Evolutionary conservation across 2,329 filamentous ascomycete genomes (phyloP).

Genomic region (Microcyclosporella mali): DNA sequence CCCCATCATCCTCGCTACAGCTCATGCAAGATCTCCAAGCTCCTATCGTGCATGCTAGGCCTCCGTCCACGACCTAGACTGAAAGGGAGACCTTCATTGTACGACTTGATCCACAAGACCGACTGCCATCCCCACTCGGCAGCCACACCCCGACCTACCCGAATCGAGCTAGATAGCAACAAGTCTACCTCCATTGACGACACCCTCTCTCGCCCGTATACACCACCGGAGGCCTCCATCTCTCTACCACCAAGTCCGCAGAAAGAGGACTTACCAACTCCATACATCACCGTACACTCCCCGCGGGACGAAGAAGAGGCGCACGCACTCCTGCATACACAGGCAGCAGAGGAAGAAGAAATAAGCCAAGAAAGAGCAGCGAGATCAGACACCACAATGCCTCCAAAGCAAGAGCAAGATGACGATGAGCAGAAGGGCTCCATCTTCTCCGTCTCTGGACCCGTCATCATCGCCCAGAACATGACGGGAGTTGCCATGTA

Average conservation of each 20-base stretch:
- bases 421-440: slow-evolving; percentile 55
- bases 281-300: slow-evolving; percentile 5
- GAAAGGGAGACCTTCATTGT: slow-evolving; percentile 54
- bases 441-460: slow-evolving; percentile 70
- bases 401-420: slow-evolving; percentile 35
- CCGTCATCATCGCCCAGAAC: slow-evolving; percentile 93
- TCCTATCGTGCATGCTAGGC: slow-evolving; percentile 39
- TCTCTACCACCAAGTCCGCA: slow-evolving; percentile 17
- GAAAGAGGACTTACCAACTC: slow-evolving; percentile 5
- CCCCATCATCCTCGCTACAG: no score
- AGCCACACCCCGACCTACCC: no score
- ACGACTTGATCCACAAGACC: slow-evolving; percentile 53
- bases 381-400: slow-evolving; percentile 9
- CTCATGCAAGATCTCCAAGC: slow-evolving; percentile 1
- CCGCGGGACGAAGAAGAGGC: slow-evolving; percentile 10
- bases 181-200: slow-evolving; percentile 8
- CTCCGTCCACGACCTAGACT: slow-evolving; percentile 54
- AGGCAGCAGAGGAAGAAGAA: slow-evolving; percentile 13
- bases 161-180: background rate
- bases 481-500: slow-evolving; percentile 99
- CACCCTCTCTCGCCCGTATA: slow-evolving; percentile 6
- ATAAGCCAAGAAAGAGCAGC: slow-evolving; percentile 6
- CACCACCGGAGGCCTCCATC: slow-evolving; percentile 14
- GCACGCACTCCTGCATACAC: slow-evolving; percentile 1
- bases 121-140: background rate